Evolutionary conservation across 768 basidiomycete genomes (phyloP), one percentile per base, ranked within the genome.

Genomic region (Lanmaoa rubissima): DNA sequence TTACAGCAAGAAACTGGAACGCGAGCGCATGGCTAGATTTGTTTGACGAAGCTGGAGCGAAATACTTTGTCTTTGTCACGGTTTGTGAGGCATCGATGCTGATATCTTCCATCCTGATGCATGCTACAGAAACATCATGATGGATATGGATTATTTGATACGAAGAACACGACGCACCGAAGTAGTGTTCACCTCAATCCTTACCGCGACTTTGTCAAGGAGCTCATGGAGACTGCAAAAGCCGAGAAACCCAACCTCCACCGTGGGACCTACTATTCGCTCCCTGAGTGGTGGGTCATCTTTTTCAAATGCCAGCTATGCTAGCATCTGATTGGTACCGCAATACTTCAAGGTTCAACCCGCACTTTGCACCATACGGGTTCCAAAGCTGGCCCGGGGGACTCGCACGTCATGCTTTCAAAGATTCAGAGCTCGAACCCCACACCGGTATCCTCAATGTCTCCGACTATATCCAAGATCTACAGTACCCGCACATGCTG

Each of bases 1-100:
- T 84, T 61, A 82, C 78, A 0, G 82, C 79, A 1, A 70, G 72
- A 1, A 77, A 77, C 46, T 86, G 81, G 70, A 78, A 83, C 41
- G 77, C 84, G 4, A 79, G 76, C 45, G 74, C 71, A 40, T 85
- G 83, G 82, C 63, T 83, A 0, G 77, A 83, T 61, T 54, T 85
- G 9, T 79, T 86, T 48, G 80, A 78, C 41, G 73, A 74, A 32
- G 79, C 82, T 0, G 84, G 84, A 2, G 84, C 84, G 2, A 84
- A 82, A 61, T 85, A 85, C 58, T 84, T 85, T 58, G 82, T 85
- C 21, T 68, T 82, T 36, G 80, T 81, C 8, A 78, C 82, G 16
- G 81, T 78, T 19, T 7, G 76, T 69, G 2, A 14, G 43, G 46
- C 47, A 12, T 10, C 4, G 4, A 13, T 3, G 16, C 28, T 2